Conservation (phyloP, 371 early-diverging fungal species). For the Mortierella sp. region DNA sequence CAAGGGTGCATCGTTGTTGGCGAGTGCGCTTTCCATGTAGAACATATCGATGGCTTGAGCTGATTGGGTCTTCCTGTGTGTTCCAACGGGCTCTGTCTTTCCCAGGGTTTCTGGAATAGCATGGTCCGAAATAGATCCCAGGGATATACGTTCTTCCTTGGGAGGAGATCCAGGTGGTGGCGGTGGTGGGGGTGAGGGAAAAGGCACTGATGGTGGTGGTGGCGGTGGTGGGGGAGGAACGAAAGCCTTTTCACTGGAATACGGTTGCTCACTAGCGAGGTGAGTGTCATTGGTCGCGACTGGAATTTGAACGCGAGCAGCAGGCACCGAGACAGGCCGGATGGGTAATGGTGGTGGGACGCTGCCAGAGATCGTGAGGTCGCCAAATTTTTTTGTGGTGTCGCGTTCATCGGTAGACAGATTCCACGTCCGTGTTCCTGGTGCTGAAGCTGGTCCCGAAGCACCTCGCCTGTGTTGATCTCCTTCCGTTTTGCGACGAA, state of each 20-base stretch:
- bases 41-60: not conserved
- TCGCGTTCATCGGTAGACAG: not conserved
- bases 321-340: not conserved
- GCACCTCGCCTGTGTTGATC: not conserved
- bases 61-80: not conserved
- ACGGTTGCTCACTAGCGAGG: not conserved
- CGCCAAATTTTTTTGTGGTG: slow-evolving; percentile 13
- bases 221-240: slow-evolving; percentile 24
- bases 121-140: not conserved
- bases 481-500: not conserved
- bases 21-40: not conserved
- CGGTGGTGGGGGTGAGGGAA: slow-evolving; percentile 26
- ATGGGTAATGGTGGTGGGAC: not conserved
- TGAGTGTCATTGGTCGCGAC: not conserved
- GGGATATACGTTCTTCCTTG: not conserved
- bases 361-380: not conserved
- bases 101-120: too few relatives aligned
- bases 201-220: slow-evolving; percentile 15
- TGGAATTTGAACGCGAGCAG: not conserved
- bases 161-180: slow-evolving; percentile 6
- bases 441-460: not conserved
- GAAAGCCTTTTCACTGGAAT: not conserved
- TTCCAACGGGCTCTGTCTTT: not conserved
- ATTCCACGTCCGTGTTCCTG: not conserved
- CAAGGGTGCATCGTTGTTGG: not conserved